A percentile compares a stretch with the other conserved stretches of the same genome.
phyloP scores from a whole-genome alignment of 2,329 filamentous ascomycete genomes.

The Aureobasidium leucospermi region DNA sequence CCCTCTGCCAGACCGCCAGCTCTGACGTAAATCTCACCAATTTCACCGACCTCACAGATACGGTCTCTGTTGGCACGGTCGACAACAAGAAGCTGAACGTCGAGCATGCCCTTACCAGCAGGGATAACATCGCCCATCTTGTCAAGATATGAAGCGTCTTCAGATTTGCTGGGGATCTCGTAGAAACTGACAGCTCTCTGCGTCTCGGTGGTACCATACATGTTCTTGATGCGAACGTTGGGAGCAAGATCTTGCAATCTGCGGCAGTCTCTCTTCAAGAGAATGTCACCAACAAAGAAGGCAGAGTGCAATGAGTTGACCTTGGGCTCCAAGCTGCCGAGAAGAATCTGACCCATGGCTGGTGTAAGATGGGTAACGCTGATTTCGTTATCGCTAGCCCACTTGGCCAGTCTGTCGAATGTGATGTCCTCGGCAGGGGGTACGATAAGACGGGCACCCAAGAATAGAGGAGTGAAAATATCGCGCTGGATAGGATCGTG shows the following conservation, averaged over 20 bases:
- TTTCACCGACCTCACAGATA: conserved; percentile 71
- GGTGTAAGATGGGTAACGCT: conserved; percentile 87
- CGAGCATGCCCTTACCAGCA: conserved; percentile 75
- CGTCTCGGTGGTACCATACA: conserved; percentile 86
- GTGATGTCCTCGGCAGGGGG: conserved; percentile 77
- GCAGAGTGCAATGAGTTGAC: conserved; percentile 56
- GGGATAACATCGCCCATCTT: conserved; percentile 69
- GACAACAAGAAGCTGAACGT: conserved; percentile 83
- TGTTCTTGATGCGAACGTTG: conserved; percentile 71
- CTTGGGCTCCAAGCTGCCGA: conserved; percentile 71
- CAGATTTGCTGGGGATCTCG: conserved; percentile 60
- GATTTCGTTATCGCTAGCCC: conserved; percentile 69
- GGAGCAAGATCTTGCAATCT: conserved; percentile 67
- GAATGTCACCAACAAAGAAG: conserved; percentile 87
- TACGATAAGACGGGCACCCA: conserved; percentile 72
- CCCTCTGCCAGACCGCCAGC: conserved; percentile 79
- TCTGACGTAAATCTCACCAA: conserved; percentile 76
- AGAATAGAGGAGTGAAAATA: conserved; percentile 84
- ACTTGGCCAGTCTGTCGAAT: conserved; percentile 79
- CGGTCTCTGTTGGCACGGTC: conserved; percentile 59
- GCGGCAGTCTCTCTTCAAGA: conserved; percentile 77
- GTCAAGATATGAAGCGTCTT: conserved; percentile 58
- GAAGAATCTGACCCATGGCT: conserved; percentile 90
- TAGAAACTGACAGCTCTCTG: conserved; percentile 76
- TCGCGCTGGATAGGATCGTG: conserved; percentile 61